A percentile compares a stretch with the other conserved stretches of the same genome.
Evolutionary conservation across 495 filamentous ascomycete genomes (phyloP).

Genomic region (Talaromyces adpressus): DNA sequence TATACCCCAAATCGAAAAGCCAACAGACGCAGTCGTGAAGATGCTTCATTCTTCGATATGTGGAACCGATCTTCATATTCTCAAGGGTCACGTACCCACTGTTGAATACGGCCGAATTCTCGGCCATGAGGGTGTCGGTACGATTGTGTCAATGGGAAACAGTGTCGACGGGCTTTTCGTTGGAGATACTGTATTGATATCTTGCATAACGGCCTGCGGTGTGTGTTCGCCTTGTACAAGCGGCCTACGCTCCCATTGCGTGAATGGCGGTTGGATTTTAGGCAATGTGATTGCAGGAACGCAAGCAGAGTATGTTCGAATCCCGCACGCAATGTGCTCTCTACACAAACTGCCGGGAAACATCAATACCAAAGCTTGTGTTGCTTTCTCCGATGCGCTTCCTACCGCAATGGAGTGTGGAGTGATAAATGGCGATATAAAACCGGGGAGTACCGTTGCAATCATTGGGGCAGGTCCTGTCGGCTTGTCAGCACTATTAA

Average conservation of each 20-base stretch:
- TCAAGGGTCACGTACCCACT: slow-evolving; percentile 59
- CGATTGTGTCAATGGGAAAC: slow-evolving; percentile 60
- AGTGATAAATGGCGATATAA: slow-evolving; percentile 32
- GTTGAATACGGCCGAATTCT: slow-evolving; percentile 69
- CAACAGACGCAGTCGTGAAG: slow-evolving; percentile 68
- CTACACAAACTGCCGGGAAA: slow-evolving; percentile 30
- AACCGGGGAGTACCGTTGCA: slow-evolving; percentile 34
- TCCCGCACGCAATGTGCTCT: slow-evolving; percentile 35
- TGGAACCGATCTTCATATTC: slow-evolving; percentile 71
- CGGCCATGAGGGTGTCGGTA: slow-evolving; percentile 75
- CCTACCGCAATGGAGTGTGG: slow-evolving; percentile 43
- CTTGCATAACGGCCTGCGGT: slow-evolving; percentile 31
- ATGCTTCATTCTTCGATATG: slow-evolving; percentile 75
- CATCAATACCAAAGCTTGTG: slow-evolving; percentile 27
- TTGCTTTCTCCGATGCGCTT: slow-evolving; percentile 39
- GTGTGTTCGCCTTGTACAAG: slow-evolving; percentile 29
- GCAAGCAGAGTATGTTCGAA: slow-evolving; percentile 44
- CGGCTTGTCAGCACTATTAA: slow-evolving; percentile 37
- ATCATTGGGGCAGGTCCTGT: slow-evolving; percentile 45
- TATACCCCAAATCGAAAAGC: slow-evolving; percentile 58
- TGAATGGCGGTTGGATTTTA: slow-evolving; percentile 34
- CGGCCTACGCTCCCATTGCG: slow-evolving; percentile 31
- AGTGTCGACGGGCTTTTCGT: slow-evolving; percentile 43
- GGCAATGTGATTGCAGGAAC: slow-evolving; percentile 41
- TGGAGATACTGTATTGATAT: slow-evolving; percentile 33